Percentiles rank a stretch among this genome's conserved stretches.
Conservation (phyloP, 768 basidiomycete species). For the Trametes elegans region DNA sequence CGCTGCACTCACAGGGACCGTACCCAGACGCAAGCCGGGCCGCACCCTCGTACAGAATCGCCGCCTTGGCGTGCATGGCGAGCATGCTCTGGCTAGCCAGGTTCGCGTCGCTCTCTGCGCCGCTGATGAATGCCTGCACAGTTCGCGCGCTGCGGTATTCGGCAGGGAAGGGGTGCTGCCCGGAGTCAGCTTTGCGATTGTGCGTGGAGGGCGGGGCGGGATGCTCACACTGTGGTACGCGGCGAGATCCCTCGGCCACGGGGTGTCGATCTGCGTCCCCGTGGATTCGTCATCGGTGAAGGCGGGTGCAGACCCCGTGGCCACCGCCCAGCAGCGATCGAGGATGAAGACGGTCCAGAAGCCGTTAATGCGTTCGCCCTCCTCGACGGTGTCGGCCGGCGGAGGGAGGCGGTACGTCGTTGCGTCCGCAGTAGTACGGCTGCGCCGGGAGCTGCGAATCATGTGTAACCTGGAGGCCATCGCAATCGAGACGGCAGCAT, state of each 20-base stretch:
- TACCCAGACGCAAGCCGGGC: conserved; percentile 46
- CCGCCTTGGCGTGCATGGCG: conserved; percentile 50
- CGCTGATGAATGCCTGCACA: conserved; percentile 45
- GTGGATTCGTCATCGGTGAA: conserved; percentile 53
- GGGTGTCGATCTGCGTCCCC: conserved; percentile 36
- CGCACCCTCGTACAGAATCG: conserved; percentile 58
- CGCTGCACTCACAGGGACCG: conserved; percentile 26
- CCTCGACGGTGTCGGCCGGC: conserved; percentile 47
- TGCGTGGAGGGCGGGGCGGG: not conserved
- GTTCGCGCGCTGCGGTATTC: conserved; percentile 47
- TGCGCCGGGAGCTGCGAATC: conserved; percentile 28
- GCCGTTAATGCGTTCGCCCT: conserved; percentile 63
- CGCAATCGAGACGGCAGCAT: conserved; percentile 40
- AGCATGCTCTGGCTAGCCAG: conserved; percentile 32
- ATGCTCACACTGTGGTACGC: conserved; percentile 32
- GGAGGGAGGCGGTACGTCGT: conserved; percentile 32
- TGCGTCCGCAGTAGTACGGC: conserved; percentile 21
- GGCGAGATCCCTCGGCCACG: conserved; percentile 38
- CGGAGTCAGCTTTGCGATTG: conserved; percentile 38
- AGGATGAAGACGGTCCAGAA: conserved; percentile 64
- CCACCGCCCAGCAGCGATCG: conserved; percentile 55
- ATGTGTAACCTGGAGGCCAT: conserved; percentile 28
- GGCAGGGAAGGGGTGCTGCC: conserved; percentile 43
- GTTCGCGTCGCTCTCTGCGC: conserved; percentile 29
- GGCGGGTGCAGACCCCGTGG: conserved; percentile 49